Percentiles rank a stretch among this genome's conserved stretches.
phyloP scores from a whole-genome alignment of 148 eudicot genomes.

The Rhododendron ovatum region DNA sequence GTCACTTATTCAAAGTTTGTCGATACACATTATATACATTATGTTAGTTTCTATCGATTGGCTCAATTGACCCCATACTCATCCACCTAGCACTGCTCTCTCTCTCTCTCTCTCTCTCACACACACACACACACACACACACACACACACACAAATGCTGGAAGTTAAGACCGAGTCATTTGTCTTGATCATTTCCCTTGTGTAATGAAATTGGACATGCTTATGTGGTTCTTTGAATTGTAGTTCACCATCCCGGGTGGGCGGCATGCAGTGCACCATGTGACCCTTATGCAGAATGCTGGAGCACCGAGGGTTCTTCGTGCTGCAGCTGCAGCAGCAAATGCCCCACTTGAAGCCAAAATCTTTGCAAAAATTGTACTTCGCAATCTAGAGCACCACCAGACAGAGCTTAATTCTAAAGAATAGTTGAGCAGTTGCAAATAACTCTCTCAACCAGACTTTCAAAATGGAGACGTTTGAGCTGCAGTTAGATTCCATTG shows the following conservation, averaged over 20 bases:
- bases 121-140: background rate
- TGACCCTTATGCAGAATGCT: conserved; percentile 62
- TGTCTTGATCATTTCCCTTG: background rate
- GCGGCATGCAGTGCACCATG: conserved; percentile 79
- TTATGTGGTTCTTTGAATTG: conserved; percentile 18
- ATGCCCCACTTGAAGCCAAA: conserved; percentile 76
- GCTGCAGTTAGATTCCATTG: background rate
- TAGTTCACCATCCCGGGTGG: conserved; percentile 94
- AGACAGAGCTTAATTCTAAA: conserved; percentile 34
- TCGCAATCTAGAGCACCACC: conserved; percentile 85
- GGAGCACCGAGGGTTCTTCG: conserved; percentile 81
- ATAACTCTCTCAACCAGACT: background rate
- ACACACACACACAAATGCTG: background rate
- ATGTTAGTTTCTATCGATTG: background rate
- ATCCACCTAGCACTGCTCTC: background rate
- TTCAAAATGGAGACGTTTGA: background rate
- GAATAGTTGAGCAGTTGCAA: background rate
- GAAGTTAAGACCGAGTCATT: background rate
- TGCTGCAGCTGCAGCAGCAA: conserved; percentile 82
- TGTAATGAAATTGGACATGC: background rate
- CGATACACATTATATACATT: background rate
- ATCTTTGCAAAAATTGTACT: conserved; percentile 86
- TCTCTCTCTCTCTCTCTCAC: background rate
- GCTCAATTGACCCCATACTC: background rate
- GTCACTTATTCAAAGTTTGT: background rate